Base-by-base conservation (phyloP, 352 stramenopile genomes). In the Phytopythium kandeliae region DNA sequence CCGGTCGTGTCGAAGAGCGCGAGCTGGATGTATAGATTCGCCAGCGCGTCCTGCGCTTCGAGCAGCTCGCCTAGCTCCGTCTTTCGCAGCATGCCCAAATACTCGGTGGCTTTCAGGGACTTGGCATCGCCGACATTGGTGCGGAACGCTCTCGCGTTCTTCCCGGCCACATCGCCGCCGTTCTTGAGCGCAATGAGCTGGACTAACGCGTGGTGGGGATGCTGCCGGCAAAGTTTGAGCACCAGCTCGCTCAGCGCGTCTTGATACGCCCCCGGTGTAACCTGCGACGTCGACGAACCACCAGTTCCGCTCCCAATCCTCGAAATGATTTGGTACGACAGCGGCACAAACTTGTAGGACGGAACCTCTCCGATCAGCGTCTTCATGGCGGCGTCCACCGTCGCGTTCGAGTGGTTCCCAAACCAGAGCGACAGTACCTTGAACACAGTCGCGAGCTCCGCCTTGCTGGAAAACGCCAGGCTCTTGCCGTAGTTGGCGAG, bases 271-370 rank as follows among this genome's bases (percentile, higher is more conserved):
- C 10, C 28, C 42, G 15, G 67, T 49, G 37, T 46, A 11, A 2
- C 22, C 30, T 41, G 30, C 3, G 19, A 12, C 41, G 41, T 34
- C n/a, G 28, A 17, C 2, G 30, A 4, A 2, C n/a, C 30, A 7
- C 45, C 53, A 48, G 58, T 49, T 38, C 54, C 55, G 47, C 60
- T 78, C 31, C 87, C 96, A 21, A 99, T 88, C 0, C 96, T 78
- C 22, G 96, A 98, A 50, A 98, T 97, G 22, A 99, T 92, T 74
- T 99, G 97, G 63, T 99, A 98, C 17, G 89, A 97, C 11, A 99
- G 68, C 17, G 96, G 93, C 24, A 99, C 85, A 56, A 99, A 97
- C 58, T 97, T 97, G 78, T 97, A 98, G 15, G 86, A 98, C 30
- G 95, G 85, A 11, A 99, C 91, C 31, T 67, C 57, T 4, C 84